A percentile compares a stretch with the other conserved stretches of the same genome.
Evolutionary conservation across 2,329 filamentous ascomycete species (phyloP).

Genomic region (Fusarium equiseti): DNA sequence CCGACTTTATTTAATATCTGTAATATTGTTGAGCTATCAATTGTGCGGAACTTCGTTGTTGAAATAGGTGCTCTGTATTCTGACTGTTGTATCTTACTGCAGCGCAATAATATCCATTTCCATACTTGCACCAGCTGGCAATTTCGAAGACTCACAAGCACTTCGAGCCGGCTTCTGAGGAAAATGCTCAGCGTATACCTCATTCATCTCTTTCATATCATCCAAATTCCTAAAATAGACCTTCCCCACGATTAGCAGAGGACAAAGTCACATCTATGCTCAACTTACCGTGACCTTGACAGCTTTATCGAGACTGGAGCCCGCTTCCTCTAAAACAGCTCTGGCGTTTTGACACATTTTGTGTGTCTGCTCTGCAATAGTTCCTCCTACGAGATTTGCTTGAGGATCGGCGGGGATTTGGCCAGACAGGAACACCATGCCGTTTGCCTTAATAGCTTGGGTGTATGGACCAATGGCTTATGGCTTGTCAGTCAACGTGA

Average conservation of each 20-base stretch:
- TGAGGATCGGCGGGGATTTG: conserved; percentile 72
- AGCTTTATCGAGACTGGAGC: conserved; percentile 71
- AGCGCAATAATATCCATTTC: conserved; percentile 36
- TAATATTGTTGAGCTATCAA: not conserved
- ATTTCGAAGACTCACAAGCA: conserved; percentile 17
- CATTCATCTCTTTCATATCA: conserved; percentile 34
- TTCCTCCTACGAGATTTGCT: conserved; percentile 70
- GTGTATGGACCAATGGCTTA: conserved; percentile 32
- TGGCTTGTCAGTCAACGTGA: not conserved
- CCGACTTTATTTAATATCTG: not conserved
- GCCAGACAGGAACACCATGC: conserved; percentile 76
- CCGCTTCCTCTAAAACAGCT: conserved; percentile 76
- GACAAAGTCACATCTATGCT: not conserved
- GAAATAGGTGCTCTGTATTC: too few species aligned
- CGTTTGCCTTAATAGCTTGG: conserved; percentile 41
- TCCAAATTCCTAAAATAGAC: conserved; percentile 28
- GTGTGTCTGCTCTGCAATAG: conserved; percentile 57
- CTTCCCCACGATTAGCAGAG: not conserved
- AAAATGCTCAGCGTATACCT: conserved; percentile 33
- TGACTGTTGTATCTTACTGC: not conserved
- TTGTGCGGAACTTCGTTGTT: not conserved
- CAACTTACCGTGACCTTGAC: conserved; percentile 67
- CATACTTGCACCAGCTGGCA: conserved; percentile 28
- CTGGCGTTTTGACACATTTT: conserved; percentile 64
- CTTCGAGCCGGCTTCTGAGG: conserved; percentile 35